Evolutionary conservation across 805 yeast species (phyloP), one percentile per base, ranked within the genome.

Genomic region (Zygoascus flipseniorum): DNA sequence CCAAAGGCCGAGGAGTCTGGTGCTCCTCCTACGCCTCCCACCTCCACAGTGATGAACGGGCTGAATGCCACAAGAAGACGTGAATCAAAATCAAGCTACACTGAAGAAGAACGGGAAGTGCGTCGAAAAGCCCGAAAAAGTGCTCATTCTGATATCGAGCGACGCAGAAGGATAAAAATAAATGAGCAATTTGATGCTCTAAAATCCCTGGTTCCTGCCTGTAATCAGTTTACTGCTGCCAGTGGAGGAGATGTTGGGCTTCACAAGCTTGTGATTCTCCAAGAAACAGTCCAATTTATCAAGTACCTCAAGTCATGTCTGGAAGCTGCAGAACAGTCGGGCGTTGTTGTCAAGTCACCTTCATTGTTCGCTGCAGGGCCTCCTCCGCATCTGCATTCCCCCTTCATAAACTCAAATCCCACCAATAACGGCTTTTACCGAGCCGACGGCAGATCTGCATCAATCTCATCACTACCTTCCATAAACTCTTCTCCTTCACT

Each of bases 161-260:
- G 87, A 62, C 78, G 86, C 60, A 75, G 95, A 59, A 72, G 95
- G 56, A 78, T 83, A 51, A 85, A 85, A 63, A 85, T 87, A 74
- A 87, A 87, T 66, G 72, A 89, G 52, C 93, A 87, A 67, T 87
- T 86, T 64, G 93, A 86, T 64, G 88, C 90, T 1, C 75, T 87
- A 58, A 85, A 86, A 64, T 81, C 76, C 61, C 68, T 87, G 50
- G 82, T 87, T 16, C 95, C 95, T 1, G 89, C 92, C 11, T 86
- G 95, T 65, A 72, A 89, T 49, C 72, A 76, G 32, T 74, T 77
- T 20, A 58, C 65, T 26, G 61, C 68, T 18, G 52, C 57, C 9
- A 56, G 64, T 43, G 71, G 71, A 19, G 70, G 71, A 18, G 73
- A 70, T 52, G 83, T 80, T 55, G 85, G 85, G 18, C 83, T 87